These are phyloP conservation scores for Sonneratia caseolaris DNA, from an alignment of 345 rosid species.

Conservation along the genomic window DNA sequence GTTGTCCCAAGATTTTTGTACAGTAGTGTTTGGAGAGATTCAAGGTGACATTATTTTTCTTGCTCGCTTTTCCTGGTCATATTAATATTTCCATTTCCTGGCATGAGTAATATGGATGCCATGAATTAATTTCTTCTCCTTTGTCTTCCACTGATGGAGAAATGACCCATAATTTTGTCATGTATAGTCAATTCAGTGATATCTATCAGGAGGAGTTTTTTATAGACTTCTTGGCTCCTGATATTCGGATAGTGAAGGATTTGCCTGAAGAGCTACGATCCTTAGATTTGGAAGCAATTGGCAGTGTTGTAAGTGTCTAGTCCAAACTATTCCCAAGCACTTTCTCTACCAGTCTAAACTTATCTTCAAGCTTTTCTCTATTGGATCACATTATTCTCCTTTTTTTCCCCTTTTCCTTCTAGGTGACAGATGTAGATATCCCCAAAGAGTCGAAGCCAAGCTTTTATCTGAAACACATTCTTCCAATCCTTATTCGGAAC, in stretches of 20 bases:
- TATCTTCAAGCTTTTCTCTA: neutral
- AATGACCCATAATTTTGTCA: slow-evolving; percentile 13
- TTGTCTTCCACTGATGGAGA: slow-evolving; percentile 11
- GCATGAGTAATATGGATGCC: neutral
- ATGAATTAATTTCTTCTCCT: neutral
- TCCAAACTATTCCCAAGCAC: neutral
- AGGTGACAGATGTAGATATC: slow-evolving; percentile 72
- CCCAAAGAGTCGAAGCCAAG: slow-evolving; percentile 78
- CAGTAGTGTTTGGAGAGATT: slow-evolving; percentile 92
- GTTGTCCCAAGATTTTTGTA: slow-evolving; percentile 85
- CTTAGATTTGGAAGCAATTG: slow-evolving; percentile 76
- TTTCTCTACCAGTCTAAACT: neutral
- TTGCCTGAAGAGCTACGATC: slow-evolving; percentile 74
- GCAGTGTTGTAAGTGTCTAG: slow-evolving; percentile 67
- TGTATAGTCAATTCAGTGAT: slow-evolving; percentile 71
- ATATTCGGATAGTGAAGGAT: slow-evolving; percentile 71
- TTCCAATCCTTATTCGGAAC: slow-evolving; percentile 66
- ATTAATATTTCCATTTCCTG: neutral
- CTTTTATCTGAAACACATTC: slow-evolving; percentile 73
- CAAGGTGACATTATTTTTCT: slow-evolving; percentile 43
- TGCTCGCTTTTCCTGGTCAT: slow-evolving; percentile 15
- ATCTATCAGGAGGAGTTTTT: slow-evolving; percentile 91
- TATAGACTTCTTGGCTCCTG: slow-evolving; percentile 64
- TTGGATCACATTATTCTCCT: neutral
- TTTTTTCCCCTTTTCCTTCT: slow-evolving; percentile 6